These are phyloP conservation scores for Xylaria scruposa DNA, from an alignment of 495 filamentous ascomycete genomes.

Conservation along the genomic window DNA sequence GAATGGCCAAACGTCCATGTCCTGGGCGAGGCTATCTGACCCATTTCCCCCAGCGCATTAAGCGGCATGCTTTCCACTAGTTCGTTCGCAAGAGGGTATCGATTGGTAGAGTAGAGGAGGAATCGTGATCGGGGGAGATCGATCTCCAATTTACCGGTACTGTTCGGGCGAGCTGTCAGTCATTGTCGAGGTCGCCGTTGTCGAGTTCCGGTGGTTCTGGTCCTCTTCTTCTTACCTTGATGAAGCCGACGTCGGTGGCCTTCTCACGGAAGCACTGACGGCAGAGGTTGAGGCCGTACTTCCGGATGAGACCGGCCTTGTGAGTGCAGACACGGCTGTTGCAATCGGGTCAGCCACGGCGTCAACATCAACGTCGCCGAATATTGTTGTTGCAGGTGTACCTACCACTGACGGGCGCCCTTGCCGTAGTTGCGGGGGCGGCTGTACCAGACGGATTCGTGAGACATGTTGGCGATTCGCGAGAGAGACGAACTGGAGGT, in stretches of 20 bases:
- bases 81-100: slow-evolving; percentile 22
- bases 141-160: slow-evolving; percentile 23
- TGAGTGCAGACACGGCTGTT: slow-evolving; percentile 94
- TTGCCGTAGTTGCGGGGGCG: slow-evolving; percentile 95
- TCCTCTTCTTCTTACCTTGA: slow-evolving; percentile 70
- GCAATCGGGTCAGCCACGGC: slow-evolving; percentile 10
- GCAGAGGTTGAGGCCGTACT: slow-evolving; percentile 99
- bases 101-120: slow-evolving; percentile 18
- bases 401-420: slow-evolving; percentile 88
- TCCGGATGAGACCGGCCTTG: slow-evolving; percentile 95
- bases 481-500: slow-evolving; percentile 20
- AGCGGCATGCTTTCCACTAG: slow-evolving; percentile 16
- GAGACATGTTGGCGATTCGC: slow-evolving; percentile 74
- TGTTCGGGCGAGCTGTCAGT: not conserved
- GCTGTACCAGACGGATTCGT: slow-evolving; percentile 98
- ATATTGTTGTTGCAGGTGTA: slow-evolving; percentile 40
- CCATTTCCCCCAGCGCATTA: slow-evolving; percentile 7
- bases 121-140: slow-evolving; percentile 17
- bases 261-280: slow-evolving; percentile 99
- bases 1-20: slow-evolving; percentile 3
- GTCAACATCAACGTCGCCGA: not conserved
- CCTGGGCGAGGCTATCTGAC: slow-evolving; percentile 2
- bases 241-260: slow-evolving; percentile 92
- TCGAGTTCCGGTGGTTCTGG: not conserved
- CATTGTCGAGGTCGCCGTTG: not conserved